phyloP scores from a whole-genome alignment of 495 filamentous ascomycete species.

The Cetradonia linearis region DNA sequence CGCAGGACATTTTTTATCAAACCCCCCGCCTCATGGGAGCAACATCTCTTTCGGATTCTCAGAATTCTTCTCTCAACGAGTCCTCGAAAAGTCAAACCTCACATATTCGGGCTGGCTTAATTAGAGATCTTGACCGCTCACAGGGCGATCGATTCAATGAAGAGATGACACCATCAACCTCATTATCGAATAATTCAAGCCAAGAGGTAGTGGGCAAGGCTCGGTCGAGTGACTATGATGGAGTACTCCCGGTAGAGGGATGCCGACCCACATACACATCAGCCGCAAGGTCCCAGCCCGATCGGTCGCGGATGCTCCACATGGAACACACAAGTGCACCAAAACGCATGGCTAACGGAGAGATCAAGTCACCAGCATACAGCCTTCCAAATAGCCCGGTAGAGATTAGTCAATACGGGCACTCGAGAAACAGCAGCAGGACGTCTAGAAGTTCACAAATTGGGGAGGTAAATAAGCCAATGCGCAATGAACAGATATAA shows the following conservation, averaged over 20 bases:
- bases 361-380: slow-evolving; percentile 43
- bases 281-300: not conserved
- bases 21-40: not conserved
- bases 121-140: slow-evolving; percentile 2
- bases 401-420: slow-evolving; percentile 30
- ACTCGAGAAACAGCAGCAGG: slow-evolving; percentile 60
- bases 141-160: not conserved
- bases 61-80: slow-evolving; percentile 18
- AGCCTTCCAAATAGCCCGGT: slow-evolving; percentile 32
- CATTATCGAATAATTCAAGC: slow-evolving; percentile 21
- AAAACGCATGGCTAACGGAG: slow-evolving; percentile 58
- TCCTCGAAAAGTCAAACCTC: slow-evolving; percentile 15
- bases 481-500: slow-evolving; percentile 5
- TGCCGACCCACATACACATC: not conserved
- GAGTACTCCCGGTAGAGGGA: not conserved
- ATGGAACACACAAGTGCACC: slow-evolving; percentile 26
- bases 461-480: slow-evolving; percentile 53
- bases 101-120: not conserved
- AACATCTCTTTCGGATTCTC: slow-evolving; percentile 9
- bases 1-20: not conserved
- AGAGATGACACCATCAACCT: slow-evolving; percentile 20
- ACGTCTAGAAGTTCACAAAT: slow-evolving; percentile 54
- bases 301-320: not conserved
- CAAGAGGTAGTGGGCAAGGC: slow-evolving; percentile 12
- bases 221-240: not conserved